A percentile compares a stretch with the other conserved stretches of the same genome.
Conservation (phyloP, 495 filamentous ascomycete species). For the Recurvomyces mirabilis region DNA sequence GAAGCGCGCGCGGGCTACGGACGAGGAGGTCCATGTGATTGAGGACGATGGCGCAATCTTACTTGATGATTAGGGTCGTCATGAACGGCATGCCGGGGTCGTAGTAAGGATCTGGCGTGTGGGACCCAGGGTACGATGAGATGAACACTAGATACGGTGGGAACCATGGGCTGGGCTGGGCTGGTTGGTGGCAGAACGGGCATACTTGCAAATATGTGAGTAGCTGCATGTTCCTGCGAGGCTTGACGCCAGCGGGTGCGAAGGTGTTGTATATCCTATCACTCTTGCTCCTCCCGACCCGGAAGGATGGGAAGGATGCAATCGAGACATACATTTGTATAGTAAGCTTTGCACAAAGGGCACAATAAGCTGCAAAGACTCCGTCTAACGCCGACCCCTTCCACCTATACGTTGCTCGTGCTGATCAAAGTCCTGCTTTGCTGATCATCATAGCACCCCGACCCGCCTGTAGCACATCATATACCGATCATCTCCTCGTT, state of each 20-base stretch:
- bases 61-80: constrained; percentile 7
- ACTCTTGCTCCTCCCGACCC: background rate
- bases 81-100: background rate
- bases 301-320: background rate
- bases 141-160: no score
- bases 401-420: no score
- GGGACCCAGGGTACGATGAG: background rate
- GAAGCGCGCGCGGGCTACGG: constrained; percentile 8
- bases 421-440: background rate
- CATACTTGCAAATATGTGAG: background rate
- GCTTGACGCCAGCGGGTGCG: no score
- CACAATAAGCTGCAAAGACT: background rate
- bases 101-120: background rate
- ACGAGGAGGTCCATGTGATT: constrained; percentile 6
- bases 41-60: constrained; percentile 18
- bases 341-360: background rate
- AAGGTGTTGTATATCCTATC: background rate
- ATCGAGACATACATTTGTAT: background rate
- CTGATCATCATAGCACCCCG: background rate
- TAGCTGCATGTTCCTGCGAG: no score
- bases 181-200: background rate
- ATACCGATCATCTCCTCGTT: no score
- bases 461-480: background rate
- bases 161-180: no score
- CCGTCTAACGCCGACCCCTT: no score